These are phyloP conservation scores for Backusella circina DNA, from an alignment of 192 early-diverging fungal genomes.

Conservation along the genomic window DNA sequence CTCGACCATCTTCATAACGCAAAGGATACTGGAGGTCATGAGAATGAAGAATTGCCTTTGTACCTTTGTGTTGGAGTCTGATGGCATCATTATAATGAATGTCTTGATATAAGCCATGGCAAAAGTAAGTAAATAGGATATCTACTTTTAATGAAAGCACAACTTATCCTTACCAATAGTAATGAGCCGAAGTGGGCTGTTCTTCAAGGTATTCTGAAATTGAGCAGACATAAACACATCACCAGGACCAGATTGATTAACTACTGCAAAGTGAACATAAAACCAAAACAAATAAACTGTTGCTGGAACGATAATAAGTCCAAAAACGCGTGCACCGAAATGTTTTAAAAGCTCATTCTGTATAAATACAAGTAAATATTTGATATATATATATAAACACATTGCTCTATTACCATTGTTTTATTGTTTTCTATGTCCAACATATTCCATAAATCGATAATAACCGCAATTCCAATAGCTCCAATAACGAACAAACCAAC, in stretches of 20 bases:
- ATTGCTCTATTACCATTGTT: conserved; percentile 39
- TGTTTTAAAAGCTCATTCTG: conserved; percentile 71
- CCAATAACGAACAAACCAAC: conserved; percentile 88
- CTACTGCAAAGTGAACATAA: conserved; percentile 86
- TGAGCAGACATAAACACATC: conserved; percentile 89
- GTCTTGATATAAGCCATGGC: conserved; percentile 43
- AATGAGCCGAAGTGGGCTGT: conserved; percentile 68
- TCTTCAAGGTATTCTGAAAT: conserved; percentile 82
- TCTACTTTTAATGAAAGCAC: not conserved
- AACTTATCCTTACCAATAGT: conserved; percentile 33
- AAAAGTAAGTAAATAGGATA: not conserved
- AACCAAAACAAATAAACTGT: conserved; percentile 83
- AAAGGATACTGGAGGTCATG: conserved; percentile 76
- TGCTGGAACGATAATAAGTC: conserved; percentile 80
- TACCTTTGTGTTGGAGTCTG: conserved; percentile 74
- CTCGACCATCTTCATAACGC: conserved; percentile 86
- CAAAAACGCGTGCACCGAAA: conserved; percentile 80
- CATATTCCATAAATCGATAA: conserved; percentile 91
- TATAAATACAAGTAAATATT: not conserved
- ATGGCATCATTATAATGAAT: conserved; percentile 82
- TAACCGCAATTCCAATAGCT: conserved; percentile 77
- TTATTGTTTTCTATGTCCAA: conserved; percentile 80
- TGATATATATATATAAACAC: not conserved
- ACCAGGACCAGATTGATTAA: conserved; percentile 81
- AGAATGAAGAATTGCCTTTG: conserved; percentile 78